Conservation (phyloP, 352 stramenopile species). For the Phytophthora tentaculata region DNA sequence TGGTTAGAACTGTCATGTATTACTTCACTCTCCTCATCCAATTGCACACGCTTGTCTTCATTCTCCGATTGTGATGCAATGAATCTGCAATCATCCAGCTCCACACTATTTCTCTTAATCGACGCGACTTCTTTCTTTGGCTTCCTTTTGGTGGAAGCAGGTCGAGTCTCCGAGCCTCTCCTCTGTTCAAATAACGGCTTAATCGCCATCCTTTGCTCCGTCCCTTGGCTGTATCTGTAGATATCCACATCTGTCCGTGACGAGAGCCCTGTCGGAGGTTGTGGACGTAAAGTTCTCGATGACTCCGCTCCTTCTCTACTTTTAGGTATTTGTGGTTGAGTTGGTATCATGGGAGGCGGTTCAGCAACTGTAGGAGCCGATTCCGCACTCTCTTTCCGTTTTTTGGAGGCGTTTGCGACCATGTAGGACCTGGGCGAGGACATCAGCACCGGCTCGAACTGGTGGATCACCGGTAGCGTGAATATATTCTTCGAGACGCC, state of each 20-base stretch:
- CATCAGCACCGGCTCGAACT: conserved; percentile 67
- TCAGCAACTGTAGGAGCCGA: neutral
- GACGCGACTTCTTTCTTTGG: conserved; percentile 14
- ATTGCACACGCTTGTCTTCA: conserved; percentile 2
- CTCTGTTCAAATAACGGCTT: conserved; percentile 73
- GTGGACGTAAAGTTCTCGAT: conserved; percentile 37
- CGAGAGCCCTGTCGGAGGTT: conserved; percentile 49
- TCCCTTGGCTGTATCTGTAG: conserved; percentile 63
- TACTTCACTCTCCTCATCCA: neutral
- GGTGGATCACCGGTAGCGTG: conserved; percentile 61
- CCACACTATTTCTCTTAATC: neutral
- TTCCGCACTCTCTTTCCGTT: neutral
- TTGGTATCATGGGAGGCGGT: conserved; percentile 2
- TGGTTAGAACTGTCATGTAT: conserved; percentile 14
- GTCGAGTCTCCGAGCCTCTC: conserved; percentile 37
- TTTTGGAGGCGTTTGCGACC: conserved; percentile 19
- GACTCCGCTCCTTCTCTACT: conserved; percentile 34
- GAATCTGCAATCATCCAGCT: neutral
- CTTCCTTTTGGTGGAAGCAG: conserved; percentile 34
- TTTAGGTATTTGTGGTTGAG: conserved; percentile 18
- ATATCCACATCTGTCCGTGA: conserved; percentile 62
- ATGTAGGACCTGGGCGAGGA: conserved; percentile 45
- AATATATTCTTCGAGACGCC: conserved; percentile 47
- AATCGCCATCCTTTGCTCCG: conserved; percentile 70
- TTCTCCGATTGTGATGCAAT: neutral